Percentiles rank a stretch among this genome's conserved stretches.
These are phyloP conservation scores for Gautieria morchelliformis DNA, from an alignment of 768 basidiomycete genomes.

Conservation along the genomic window DNA sequence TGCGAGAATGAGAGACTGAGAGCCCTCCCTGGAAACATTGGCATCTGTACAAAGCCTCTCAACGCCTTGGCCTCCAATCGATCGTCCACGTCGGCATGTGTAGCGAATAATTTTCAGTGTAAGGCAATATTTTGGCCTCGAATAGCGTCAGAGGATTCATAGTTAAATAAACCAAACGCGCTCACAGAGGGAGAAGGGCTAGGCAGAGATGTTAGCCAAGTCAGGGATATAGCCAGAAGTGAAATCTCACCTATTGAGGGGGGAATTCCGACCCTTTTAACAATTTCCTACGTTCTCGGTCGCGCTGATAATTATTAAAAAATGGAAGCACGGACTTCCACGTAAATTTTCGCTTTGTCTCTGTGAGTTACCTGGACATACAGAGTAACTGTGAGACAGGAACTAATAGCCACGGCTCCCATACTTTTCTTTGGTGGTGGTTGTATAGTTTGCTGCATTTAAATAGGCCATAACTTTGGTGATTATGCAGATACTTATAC, in stretches of 20 bases:
- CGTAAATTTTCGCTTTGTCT: no score
- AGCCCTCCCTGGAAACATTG: slow-evolving; percentile 63
- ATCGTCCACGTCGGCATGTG: slow-evolving; percentile 46
- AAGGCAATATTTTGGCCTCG: slow-evolving; percentile 21
- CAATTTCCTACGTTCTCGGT: background rate
- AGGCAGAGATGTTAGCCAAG: background rate
- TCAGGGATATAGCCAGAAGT: background rate
- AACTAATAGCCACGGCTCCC: background rate
- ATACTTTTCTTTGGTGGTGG: background rate
- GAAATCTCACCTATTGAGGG: background rate
- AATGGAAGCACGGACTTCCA: no score
- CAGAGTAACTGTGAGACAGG: no score
- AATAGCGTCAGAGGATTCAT: no score
- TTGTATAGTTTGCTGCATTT: background rate
- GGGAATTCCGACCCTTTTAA: background rate
- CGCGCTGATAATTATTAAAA: no score
- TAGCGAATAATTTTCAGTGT: slow-evolving; percentile 51
- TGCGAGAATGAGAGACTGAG: slow-evolving; percentile 59
- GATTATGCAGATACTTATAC: no score
- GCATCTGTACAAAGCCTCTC: slow-evolving; percentile 62
- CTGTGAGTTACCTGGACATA: no score
- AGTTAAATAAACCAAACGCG: background rate
- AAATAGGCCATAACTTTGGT: no score
- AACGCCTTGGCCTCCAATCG: slow-evolving; percentile 66
- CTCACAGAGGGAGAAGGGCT: background rate